Conservation (phyloP, 129 eudicot species). For the Arctium minus region DNA sequence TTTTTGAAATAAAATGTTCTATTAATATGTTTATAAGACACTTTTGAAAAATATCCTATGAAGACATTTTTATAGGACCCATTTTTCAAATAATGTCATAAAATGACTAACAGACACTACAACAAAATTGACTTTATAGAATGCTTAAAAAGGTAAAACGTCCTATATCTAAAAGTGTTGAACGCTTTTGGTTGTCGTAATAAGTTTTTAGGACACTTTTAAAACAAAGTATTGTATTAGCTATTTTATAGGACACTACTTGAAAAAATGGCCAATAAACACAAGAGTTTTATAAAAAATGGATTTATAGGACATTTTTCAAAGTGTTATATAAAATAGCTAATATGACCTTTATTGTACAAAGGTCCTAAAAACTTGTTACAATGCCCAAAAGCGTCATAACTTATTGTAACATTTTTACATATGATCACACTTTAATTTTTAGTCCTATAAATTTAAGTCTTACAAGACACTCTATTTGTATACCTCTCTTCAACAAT, state of each 20-base stretch:
- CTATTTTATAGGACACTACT: not conserved
- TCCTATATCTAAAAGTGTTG: no score
- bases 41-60: not conserved
- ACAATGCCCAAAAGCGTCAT: not conserved
- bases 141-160: no score
- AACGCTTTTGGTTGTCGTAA: not conserved
- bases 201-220: not conserved
- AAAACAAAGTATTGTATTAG: no score
- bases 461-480: no score
- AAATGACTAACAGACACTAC: no score
- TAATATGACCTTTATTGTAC: not conserved
- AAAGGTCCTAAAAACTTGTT: no score
- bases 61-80: no score
- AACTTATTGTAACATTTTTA: not conserved
- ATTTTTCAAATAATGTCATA: not conserved
- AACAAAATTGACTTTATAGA: no score
- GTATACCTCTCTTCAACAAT: no score
- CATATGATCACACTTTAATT: not conserved
- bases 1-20: no score
- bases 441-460: not conserved
- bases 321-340: not conserved
- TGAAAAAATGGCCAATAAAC: not conserved
- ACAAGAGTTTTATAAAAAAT: no score
- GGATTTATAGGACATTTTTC: no score
- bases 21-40: not conserved